Conservation (phyloP, 2,329 filamentous ascomycete species). For the Botryosphaeria dothidea region DNA sequence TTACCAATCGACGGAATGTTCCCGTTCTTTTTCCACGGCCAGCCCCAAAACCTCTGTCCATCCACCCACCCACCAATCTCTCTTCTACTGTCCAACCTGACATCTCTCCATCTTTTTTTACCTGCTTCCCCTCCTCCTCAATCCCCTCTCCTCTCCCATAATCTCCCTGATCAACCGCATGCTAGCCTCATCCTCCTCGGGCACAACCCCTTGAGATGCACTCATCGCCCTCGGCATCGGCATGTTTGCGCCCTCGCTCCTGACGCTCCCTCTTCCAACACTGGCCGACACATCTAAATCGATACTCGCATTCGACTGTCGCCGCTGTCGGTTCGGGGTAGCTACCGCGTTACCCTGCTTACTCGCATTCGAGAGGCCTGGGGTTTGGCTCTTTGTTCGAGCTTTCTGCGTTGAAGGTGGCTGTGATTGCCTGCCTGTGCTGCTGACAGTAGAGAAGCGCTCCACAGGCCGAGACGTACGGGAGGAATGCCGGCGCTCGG, state of each 20-base stretch:
- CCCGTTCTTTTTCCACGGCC: not conserved
- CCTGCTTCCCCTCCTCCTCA: constrained; percentile 26
- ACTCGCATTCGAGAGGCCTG: not conserved
- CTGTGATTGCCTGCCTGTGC: constrained; percentile 24
- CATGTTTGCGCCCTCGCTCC: constrained; percentile 28
- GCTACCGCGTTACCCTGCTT: not conserved
- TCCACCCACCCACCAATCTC: too few species aligned
- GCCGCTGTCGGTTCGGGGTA: not conserved
- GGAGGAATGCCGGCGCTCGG: constrained; percentile 21
- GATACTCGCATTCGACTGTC: constrained; percentile 21
- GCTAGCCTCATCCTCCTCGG: constrained; percentile 30
- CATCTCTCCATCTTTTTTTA: too few species aligned
- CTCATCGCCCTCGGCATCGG: constrained; percentile 32
- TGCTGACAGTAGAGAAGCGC: constrained; percentile 18
- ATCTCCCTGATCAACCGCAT: constrained; percentile 33
- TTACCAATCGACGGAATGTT: not conserved
- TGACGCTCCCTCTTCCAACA: constrained; percentile 22
- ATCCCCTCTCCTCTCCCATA: constrained; percentile 32
- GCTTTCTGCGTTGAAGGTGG: constrained; percentile 22
- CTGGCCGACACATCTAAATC: not conserved
- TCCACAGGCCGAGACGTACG: constrained; percentile 22
- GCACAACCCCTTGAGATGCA: constrained; percentile 24
- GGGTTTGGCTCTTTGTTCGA: constrained; percentile 28
- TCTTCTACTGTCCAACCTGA: too few species aligned
- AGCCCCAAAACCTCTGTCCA: too few species aligned